Evolutionary conservation across 352 stramenopile genomes (phyloP), one percentile per base, ranked within the genome.

Genomic region (Globisporangium carolinianum): DNA sequence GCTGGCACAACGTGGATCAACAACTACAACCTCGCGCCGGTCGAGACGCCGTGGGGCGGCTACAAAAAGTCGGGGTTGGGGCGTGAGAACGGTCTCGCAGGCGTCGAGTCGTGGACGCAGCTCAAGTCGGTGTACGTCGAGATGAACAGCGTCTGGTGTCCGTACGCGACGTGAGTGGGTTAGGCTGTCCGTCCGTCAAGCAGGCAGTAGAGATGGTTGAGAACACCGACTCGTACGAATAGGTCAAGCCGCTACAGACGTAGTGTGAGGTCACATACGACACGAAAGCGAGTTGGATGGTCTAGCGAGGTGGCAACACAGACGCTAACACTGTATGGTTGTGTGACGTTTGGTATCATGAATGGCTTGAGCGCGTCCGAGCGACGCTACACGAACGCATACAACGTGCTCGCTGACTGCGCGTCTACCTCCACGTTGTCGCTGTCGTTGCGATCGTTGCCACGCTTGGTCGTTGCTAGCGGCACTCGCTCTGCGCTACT

Each of bases 51-150:
- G 8, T 98, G 90, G 87, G 91, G 91, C 36, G 93, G 93, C 9
- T 87, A 79, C 64, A 98, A 98, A 75, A 69, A 89, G 47, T 97
- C 85, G 14, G 95, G 95, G 0, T 64, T 98, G 6, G 94, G 94
- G 11, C 83, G 90, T 47, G 94, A 98, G 66, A 98, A 98, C 62
- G 92, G 94, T 6, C 62, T 88, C 12, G 80, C 82, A 1, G 84
- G 83, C 15, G 68, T 94, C 46, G 67, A 94, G 11, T 88, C 92
- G 38, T 97, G 91, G 83, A 97, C 90, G 51, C 87, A 97, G 67
- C 64, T 94, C 48, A 96, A 96, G 65, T 95, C 79, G 12, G 76
- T 97, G 32, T 92, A 92, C 65, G 83, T 92, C 8, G 83, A 90
- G 62, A 92, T 92, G 83, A 81, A 86, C 61, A 63, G 70, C 3